Conservation (phyloP, 768 basidiomycete genomes). For the Amanita pallidorosea region DNA sequence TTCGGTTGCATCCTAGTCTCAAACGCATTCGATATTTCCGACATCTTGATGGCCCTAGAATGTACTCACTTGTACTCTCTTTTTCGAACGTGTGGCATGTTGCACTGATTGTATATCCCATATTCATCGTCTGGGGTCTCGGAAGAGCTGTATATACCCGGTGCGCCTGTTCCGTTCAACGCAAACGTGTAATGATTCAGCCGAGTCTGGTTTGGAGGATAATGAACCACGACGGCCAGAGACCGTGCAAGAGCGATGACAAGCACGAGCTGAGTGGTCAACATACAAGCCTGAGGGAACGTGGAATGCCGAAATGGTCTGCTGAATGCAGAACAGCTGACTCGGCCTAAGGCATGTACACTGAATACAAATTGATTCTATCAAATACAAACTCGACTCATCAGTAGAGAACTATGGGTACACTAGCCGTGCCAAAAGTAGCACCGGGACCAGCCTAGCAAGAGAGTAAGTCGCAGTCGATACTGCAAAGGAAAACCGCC, state of each 20-base stretch:
- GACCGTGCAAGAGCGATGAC: not conserved
- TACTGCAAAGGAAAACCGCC: no score
- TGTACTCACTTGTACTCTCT: conserved; percentile 34
- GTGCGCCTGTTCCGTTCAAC: conserved; percentile 30
- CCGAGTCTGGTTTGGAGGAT: conserved; percentile 25
- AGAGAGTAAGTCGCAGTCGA: no score
- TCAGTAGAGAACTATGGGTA: no score
- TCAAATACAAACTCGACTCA: no score
- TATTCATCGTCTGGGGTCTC: conserved; percentile 25
- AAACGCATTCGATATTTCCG: not conserved
- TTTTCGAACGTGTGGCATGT: conserved; percentile 40
- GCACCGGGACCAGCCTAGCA: no score
- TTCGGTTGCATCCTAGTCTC: conserved; percentile 19
- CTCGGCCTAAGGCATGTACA: no score
- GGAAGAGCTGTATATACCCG: conserved; percentile 35
- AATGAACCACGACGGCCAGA: conserved; percentile 12
- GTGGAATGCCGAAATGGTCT: no score
- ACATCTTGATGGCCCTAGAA: not conserved
- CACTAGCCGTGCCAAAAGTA: no score
- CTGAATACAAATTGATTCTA: conserved; percentile 1
- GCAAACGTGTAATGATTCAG: conserved; percentile 34
- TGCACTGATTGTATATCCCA: conserved; percentile 42
- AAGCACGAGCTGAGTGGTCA: not conserved
- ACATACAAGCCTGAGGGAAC: no score
- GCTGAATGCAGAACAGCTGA: no score